Evolutionary conservation across 1,284 basidiomycete genomes (phyloP), one percentile per base, ranked within the genome.

Genomic region (Ustilago loliicola): DNA sequence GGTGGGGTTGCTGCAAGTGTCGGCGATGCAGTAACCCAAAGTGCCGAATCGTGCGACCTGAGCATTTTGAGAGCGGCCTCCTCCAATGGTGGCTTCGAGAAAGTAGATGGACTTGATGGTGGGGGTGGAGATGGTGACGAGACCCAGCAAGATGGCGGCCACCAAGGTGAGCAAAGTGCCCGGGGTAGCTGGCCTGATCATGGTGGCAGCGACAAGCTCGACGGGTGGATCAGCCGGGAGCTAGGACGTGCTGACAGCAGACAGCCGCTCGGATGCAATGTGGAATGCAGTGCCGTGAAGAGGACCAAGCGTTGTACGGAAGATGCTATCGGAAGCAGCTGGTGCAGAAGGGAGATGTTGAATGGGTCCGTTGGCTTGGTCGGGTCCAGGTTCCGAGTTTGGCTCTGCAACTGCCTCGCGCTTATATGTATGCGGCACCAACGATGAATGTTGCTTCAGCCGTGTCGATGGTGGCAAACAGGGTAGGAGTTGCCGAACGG

Each of bases 91-190:
- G 32, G 79, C 80, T 13, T 76, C 48, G 23, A 84, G 66, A 48
- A 83, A 84, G 75, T 79, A 80, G 66, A 84, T 72, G 50, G 66
- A 73, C 40, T 83, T 82, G 74, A 80, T 75, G 66, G 80, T 73
- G 38, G 83, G 83, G 1, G 67, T 78, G 9, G 81, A 82, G 61
- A 79, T 69, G 52, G 83, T 84, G 61, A 79, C 81, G 42, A 84
- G 65, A 29, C 70, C 66, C 30, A 84, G 77, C 50, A 83, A 75
- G 61, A 84, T 58, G 40, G 76, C 75, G 1, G 81, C 83, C 13
- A 68, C 79, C 30, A 83, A 67, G 15, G 66, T 66, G 50, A 84
- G 74, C 23, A 84, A 56, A 7, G 81, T 84, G 19, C 78, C 83
- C 27, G 82, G 81, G 4, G 79, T 75, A 13, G 74, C 80, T 9